Percentiles rank a stretch among this genome's conserved stretches.
These are phyloP conservation scores for Leucogyrophana mollusca DNA, from an alignment of 768 basidiomycete genomes.

Conservation along the genomic window DNA sequence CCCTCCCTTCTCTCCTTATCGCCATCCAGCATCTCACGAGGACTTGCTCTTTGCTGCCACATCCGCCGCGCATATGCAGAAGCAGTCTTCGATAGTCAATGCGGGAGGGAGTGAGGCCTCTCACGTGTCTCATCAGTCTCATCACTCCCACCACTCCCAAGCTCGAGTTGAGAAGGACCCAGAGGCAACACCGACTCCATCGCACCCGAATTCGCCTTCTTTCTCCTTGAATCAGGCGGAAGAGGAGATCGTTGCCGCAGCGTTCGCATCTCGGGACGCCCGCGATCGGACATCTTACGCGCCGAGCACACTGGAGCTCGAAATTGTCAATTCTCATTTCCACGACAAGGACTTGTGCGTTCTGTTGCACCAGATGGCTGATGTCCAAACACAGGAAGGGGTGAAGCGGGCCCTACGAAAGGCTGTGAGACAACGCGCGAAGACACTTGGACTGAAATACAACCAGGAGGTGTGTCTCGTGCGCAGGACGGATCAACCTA, in stretches of 20 bases:
- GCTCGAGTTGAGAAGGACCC: constrained; percentile 28
- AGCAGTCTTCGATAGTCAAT: constrained; percentile 15
- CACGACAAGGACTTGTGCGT: constrained; percentile 82
- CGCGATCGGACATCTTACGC: constrained; percentile 64
- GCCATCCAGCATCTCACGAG: constrained; percentile 63
- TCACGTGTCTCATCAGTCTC: constrained; percentile 16
- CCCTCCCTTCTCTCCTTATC: constrained; percentile 69
- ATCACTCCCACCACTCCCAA: constrained; percentile 25
- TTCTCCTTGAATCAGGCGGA: constrained; percentile 57
- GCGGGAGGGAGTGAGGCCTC: constrained; percentile 28
- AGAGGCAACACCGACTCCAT: constrained; percentile 48
- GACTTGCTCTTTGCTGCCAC: constrained; percentile 61
- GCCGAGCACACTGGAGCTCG: constrained; percentile 58
- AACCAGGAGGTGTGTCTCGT: constrained; percentile 61
- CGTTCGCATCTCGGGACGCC: constrained; percentile 43
- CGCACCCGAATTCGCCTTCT: constrained; percentile 56
- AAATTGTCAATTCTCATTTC: constrained; percentile 63
- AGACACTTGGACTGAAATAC: constrained; percentile 76
- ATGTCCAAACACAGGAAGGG: constrained; percentile 61
- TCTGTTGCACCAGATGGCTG: constrained; percentile 70
- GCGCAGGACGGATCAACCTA: neutral
- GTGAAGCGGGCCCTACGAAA: constrained; percentile 79
- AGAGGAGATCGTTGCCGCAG: constrained; percentile 58
- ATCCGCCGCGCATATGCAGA: constrained; percentile 19
- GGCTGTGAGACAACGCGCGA: constrained; percentile 74